These are phyloP conservation scores for Mycosphaerella sp. DNA, from an alignment of 2,329 filamentous ascomycete species.

Conservation along the genomic window DNA sequence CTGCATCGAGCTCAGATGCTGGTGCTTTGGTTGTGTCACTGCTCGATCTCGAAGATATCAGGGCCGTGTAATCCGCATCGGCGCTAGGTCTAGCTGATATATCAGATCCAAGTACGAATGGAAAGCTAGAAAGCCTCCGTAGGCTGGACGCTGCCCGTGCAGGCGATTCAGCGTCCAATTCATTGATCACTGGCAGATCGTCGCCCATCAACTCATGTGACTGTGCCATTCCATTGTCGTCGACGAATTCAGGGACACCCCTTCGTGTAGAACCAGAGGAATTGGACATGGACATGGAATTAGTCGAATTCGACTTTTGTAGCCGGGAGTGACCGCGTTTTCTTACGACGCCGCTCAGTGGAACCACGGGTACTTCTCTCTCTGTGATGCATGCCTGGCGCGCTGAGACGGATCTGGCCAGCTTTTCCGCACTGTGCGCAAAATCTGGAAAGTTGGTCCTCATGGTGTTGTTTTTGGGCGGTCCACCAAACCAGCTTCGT, in stretches of 20 bases:
- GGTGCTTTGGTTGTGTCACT: slow-evolving; percentile 1
- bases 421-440: slow-evolving; percentile 6
- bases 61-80: neutral
- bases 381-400: neutral
- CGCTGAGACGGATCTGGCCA: neutral
- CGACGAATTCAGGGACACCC: neutral
- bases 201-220: slow-evolving; percentile 6
- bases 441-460: slow-evolving; percentile 5
- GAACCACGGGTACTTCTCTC: neutral
- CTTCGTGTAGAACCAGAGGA: neutral
- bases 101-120: slow-evolving; percentile 3
- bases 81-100: neutral
- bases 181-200: slow-evolving; percentile 6
- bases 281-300: no score
- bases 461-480: neutral
- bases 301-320: slow-evolving; percentile 7
- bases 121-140: slow-evolving; percentile 5
- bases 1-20: slow-evolving; percentile 3
- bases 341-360: neutral
- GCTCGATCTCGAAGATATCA: slow-evolving; percentile 4
- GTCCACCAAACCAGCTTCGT: slow-evolving; percentile 5
- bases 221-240: neutral
- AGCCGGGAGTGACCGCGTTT: slow-evolving; percentile 1
- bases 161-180: slow-evolving; percentile 9
- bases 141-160: neutral